These are phyloP conservation scores for Phylloporus arenicola DNA, from an alignment of 768 basidiomycete species.

Conservation along the genomic window DNA sequence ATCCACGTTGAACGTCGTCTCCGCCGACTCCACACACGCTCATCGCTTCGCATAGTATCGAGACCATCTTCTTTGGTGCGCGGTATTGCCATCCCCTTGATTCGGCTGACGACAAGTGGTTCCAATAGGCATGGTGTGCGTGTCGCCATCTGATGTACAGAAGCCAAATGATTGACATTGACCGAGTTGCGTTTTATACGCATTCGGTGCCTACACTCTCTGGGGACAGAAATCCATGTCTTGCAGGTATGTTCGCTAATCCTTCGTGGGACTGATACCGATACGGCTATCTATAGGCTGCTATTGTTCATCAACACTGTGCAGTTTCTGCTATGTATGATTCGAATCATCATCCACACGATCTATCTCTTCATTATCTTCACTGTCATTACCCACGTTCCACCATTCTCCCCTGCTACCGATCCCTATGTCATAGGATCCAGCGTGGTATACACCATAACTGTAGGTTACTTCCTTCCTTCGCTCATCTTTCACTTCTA, in stretches of 20 bases:
- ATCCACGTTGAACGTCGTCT: background rate
- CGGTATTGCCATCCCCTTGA: background rate
- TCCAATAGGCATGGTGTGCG: slow-evolving; percentile 14
- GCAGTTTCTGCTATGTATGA: slow-evolving; percentile 15
- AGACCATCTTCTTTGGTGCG: slow-evolving; percentile 20
- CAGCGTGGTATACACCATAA: slow-evolving; percentile 7
- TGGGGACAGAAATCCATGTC: slow-evolving; percentile 8
- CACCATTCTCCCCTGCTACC: background rate
- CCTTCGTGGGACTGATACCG: background rate
- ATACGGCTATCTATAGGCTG: background rate
- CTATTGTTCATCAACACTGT: slow-evolving; percentile 11
- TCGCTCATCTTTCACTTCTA: background rate
- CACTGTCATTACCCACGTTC: background rate
- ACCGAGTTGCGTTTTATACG: slow-evolving; percentile 12
- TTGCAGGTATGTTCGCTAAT: slow-evolving; percentile 2
- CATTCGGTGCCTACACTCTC: slow-evolving; percentile 12
- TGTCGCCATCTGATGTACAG: background rate
- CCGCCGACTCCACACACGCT: background rate
- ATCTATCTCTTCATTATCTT: slow-evolving; percentile 2
- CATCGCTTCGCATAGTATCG: slow-evolving; percentile 4
- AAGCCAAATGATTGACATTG: background rate
- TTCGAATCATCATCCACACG: slow-evolving; percentile 4
- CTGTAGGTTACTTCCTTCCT: slow-evolving; percentile 4
- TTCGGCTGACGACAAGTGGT: background rate
- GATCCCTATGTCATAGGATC: background rate